Base-by-base conservation (phyloP, 768 basidiomycete species). In the Coprinopsis cinerea region DNA sequence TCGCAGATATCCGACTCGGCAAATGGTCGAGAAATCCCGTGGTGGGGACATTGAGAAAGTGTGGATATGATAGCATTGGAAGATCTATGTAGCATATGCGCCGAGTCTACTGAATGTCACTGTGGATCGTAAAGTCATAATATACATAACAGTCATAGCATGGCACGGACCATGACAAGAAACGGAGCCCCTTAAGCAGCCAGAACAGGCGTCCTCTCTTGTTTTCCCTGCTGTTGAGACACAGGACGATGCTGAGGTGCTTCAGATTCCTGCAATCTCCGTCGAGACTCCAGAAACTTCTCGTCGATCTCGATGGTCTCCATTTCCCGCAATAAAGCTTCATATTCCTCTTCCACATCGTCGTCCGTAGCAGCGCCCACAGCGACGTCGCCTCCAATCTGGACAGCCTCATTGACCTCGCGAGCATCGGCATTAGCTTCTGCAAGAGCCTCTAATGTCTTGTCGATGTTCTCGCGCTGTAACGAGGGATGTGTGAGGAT, bases 361-460 rank as follows among this genome's bases (percentile, higher is more conserved):
- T 44, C 64, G 0, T 79, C 73, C 51, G 72, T 67, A 6, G 66
- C 76, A 6, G 75, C 66, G 5, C 72, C 75, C 10, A 81, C 59
- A 1, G 81, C 82, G 18, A 81, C 66, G 53, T 87, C 79, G 2
- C 77, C 82, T 18, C 85, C 87, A 32, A 81, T 64, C 51, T 75
- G 73, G 41, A 97, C 81, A 2, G 83, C 81, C 25, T 88, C 79
- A 56, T 95, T 88, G 14, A 96, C 72, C 57, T 96, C 93, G 32
- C 73, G 74, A 36, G 91, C 89, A 59, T 92, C 83, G 1, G 83
- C 79, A 54, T 89, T 85, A 1, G 86, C 88, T 53, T 87, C 85
- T 0, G 88, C 85, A 57, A 98, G 74, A 7, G 83, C 85, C 22
- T 93, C 89, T 79, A 95, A 84, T 2, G 92, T 95, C 56, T 80